Percentiles rank a stretch among this genome's conserved stretches.
Conservation (phyloP, 805 yeast genomes). For the Hanseniaspora meyeri region DNA sequence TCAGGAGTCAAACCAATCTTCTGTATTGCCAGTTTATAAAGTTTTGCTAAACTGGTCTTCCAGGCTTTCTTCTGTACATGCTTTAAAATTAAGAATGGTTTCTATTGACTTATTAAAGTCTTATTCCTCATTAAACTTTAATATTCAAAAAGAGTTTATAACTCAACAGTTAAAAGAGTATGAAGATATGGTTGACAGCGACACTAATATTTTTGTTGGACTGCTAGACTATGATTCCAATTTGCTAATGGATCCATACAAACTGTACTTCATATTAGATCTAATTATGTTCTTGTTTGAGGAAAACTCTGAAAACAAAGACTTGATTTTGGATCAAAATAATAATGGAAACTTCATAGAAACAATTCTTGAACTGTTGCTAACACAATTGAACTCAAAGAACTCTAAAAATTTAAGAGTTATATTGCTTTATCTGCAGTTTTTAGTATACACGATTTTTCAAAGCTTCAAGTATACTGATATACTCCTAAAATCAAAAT, state of each 20-base stretch:
- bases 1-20: slow-evolving; percentile 14
- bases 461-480: slow-evolving; percentile 66
- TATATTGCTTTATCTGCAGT: slow-evolving; percentile 63
- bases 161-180: slow-evolving; percentile 48
- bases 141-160: slow-evolving; percentile 50
- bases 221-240: slow-evolving; percentile 68
- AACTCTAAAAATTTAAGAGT: slow-evolving; percentile 51
- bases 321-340: slow-evolving; percentile 35
- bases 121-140: slow-evolving; percentile 51
- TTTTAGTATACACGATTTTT: slow-evolving; percentile 63
- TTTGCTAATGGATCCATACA: slow-evolving; percentile 68
- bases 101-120: slow-evolving; percentile 55
- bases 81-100: slow-evolving; percentile 69
- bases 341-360: slow-evolving; percentile 67
- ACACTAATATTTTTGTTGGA: slow-evolving; percentile 48
- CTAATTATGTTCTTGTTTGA: slow-evolving; percentile 48
- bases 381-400: slow-evolving; percentile 43
- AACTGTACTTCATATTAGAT: slow-evolving; percentile 69
- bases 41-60: slow-evolving; percentile 78
- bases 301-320: slow-evolving; percentile 35
- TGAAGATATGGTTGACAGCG: slow-evolving; percentile 12
- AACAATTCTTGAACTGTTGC: slow-evolving; percentile 62
- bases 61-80: slow-evolving; percentile 65
- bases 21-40: slow-evolving; percentile 49
- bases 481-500: slow-evolving; percentile 56